These are phyloP conservation scores for Mrakia hoshinonis DNA, from an alignment of 768 basidiomycete genomes.

Conservation along the genomic window DNA sequence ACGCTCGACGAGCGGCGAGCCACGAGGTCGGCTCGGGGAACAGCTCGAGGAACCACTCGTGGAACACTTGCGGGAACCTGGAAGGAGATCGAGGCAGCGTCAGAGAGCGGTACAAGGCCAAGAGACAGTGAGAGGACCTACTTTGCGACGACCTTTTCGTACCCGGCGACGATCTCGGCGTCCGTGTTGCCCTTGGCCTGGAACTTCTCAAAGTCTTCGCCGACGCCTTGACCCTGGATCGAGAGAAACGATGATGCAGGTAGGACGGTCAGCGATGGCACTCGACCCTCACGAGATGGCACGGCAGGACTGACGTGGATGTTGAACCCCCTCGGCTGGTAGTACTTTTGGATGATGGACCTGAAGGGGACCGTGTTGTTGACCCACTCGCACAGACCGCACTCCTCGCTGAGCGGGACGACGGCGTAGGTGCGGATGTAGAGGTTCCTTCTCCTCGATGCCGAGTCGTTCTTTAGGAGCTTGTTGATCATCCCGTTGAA, in stretches of 20 bases:
- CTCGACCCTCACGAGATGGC: neutral
- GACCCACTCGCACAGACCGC: slow-evolving; percentile 98
- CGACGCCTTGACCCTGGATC: slow-evolving; percentile 36
- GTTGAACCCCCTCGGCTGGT: slow-evolving; percentile 49
- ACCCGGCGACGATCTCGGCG: slow-evolving; percentile 15
- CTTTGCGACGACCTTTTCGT: slow-evolving; percentile 1
- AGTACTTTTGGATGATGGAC: slow-evolving; percentile 59
- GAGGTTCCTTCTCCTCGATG: slow-evolving; percentile 79
- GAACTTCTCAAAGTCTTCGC: slow-evolving; percentile 19
- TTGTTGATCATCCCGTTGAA: slow-evolving; percentile 97
- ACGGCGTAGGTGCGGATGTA: slow-evolving; percentile 96
- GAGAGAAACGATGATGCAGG: neutral
- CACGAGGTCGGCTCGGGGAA: slow-evolving; percentile 95
- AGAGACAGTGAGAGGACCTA: neutral
- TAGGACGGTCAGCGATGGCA: neutral
- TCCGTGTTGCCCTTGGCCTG: slow-evolving; percentile 13
- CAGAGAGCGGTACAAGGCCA: neutral
- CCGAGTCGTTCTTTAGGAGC: slow-evolving; percentile 82
- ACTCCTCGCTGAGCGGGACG: slow-evolving; percentile 93
- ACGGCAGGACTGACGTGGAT: slow-evolving; percentile 44
- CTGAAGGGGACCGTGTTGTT: slow-evolving; percentile 80
- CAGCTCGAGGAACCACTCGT: slow-evolving; percentile 94
- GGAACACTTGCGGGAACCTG: slow-evolving; percentile 77
- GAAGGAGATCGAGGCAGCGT: neutral
- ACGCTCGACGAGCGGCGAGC: slow-evolving; percentile 78